Evolutionary conservation across 768 basidiomycete species (phyloP), one percentile per base, ranked within the genome.

Genomic region (Kwoniella heveanensis): DNA sequence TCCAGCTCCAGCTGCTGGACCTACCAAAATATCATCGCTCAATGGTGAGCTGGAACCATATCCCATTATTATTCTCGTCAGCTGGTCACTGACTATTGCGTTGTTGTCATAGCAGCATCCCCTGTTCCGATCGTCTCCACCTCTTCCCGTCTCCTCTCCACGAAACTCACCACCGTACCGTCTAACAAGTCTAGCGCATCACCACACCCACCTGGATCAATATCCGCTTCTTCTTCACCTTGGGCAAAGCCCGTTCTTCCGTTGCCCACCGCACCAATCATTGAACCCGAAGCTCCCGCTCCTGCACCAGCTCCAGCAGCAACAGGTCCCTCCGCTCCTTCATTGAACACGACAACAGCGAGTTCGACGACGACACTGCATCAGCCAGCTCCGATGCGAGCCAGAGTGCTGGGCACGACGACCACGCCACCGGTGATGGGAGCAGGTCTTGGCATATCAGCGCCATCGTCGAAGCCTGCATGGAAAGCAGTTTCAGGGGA

Each of bases 121-220:
- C 57, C 58, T 25, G 67, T 73, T 22, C 67, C 68, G 21, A 72
- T 69, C 50, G 39, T 68, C 22, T 67, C 78, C 39, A n/a, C 62
- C 77, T 77, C 77, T 12, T 89, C 93, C 26, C 88, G 88, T 49
- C 85, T 96, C 1, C 88, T 96, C 48, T 90, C 92, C 7, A 85
- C 92, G 17, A 94, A 92, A 78, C 85, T 96, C 57, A 93, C 91
- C 0, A 73, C 73, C 10, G 63, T 76, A 7, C 87, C 87, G 2
- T 60, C 67, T 12, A 57, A 72, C 32, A 76, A 80, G 30, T 57
- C 78, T 1, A 67, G 75, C 29, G 71, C 81, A 44, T 70, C 82
- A 15, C 65, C 81, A 1, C 69, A 62, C 68, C 48, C 81, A 71
- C 58, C 80, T 81, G 24, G 82, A 80, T 4, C 85, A 85, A 62